Evolutionary conservation across 176 grass and related monocot genomes (phyloP).

Genomic region (Juncus inflexus): DNA sequence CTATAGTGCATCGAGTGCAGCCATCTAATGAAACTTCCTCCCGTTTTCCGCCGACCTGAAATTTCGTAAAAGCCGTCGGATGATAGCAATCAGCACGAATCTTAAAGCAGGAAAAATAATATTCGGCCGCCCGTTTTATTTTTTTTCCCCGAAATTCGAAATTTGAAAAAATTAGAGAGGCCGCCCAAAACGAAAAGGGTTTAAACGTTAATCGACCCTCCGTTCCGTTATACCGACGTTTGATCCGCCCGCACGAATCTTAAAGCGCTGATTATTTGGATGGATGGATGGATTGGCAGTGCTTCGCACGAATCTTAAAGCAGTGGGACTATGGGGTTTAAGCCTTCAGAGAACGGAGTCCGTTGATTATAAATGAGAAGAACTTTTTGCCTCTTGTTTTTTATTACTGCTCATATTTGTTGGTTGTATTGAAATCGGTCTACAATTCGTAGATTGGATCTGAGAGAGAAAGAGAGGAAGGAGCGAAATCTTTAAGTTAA

Average conservation of each 20-base stretch:
- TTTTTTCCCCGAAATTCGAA: not conserved
- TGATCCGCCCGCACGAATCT: conserved; percentile 12
- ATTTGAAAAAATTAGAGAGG: conserved; percentile 2
- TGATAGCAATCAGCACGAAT: not conserved
- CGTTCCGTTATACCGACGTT: not conserved
- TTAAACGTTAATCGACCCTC: not conserved
- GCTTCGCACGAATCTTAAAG: conserved; percentile 8
- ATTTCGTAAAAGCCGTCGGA: not conserved
- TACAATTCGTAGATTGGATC: not conserved
- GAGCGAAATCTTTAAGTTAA: too few species aligned
- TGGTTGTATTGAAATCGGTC: conserved; percentile 6
- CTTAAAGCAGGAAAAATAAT: not conserved
- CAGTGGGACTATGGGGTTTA: not conserved
- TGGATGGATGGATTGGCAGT: not conserved
- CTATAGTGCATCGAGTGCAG: too few species aligned
- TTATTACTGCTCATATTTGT: conserved; percentile 3
- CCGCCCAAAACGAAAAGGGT: not conserved
- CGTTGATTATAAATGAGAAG: not conserved
- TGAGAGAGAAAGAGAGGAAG: too few species aligned
- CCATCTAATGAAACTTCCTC: too few species aligned
- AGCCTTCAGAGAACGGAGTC: not conserved
- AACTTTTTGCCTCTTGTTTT: conserved; percentile 3
- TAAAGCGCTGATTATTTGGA: conserved; percentile 1
- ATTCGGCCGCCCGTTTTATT: not conserved
- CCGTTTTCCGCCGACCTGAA: not conserved